phyloP scores from a whole-genome alignment of 2,329 filamentous ascomycete species.

The Aspergillus floridensis region DNA sequence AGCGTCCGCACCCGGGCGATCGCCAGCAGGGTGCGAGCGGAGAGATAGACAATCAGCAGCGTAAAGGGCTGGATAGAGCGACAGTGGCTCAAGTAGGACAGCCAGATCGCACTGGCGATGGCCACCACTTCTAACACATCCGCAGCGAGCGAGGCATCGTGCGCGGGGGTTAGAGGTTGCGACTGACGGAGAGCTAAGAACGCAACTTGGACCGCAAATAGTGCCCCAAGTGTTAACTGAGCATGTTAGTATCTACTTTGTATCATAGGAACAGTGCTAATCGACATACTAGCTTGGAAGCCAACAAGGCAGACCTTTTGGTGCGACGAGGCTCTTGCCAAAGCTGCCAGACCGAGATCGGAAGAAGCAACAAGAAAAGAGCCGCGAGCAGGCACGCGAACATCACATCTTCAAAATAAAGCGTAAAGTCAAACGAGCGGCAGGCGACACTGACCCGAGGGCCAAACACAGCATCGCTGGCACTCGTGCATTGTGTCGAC shows the following conservation, averaged over 20 bases:
- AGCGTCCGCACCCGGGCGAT: constrained; percentile 41
- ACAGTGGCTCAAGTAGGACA: constrained; percentile 28
- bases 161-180: background rate
- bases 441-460: background rate
- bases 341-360: constrained; percentile 18
- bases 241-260: background rate
- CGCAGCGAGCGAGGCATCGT: background rate
- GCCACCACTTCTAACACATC: constrained; percentile 3
- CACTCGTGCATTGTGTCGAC: constrained; percentile 38
- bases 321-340: background rate
- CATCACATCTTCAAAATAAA: constrained; percentile 32
- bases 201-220: background rate
- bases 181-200: background rate
- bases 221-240: background rate
- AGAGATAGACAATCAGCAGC: constrained; percentile 40
- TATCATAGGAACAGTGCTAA: background rate
- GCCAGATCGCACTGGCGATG: background rate
- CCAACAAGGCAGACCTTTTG: background rate
- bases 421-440: constrained; percentile 33
- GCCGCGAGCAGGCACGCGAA: constrained; percentile 23
- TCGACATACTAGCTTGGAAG: background rate
- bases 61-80: constrained; percentile 27
- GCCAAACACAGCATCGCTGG: background rate
- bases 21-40: constrained; percentile 42
- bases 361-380: constrained; percentile 19